Percentiles rank a stretch among this genome's conserved stretches.
phyloP scores from a whole-genome alignment of 2,329 filamentous ascomycete species.

The Trichophyton benhamiae region DNA sequence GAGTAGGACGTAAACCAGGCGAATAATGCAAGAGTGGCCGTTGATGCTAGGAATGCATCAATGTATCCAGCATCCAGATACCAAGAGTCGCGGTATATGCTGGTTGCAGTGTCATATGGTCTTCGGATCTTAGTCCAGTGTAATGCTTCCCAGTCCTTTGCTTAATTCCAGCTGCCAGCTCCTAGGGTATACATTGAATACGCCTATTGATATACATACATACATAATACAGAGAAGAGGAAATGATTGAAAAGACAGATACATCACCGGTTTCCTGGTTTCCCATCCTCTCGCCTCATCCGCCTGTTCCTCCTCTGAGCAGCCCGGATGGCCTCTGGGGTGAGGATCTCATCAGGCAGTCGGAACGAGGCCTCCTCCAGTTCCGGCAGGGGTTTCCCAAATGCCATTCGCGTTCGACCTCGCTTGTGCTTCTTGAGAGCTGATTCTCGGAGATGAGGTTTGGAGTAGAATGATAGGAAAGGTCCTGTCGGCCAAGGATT shows the following conservation, averaged over 20 bases:
- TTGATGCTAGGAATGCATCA: too few species aligned
- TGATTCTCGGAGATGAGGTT: conserved; percentile 65
- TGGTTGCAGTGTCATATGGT: too few species aligned
- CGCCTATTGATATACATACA: too few species aligned
- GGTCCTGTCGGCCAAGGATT: conserved; percentile 37
- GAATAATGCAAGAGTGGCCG: too few species aligned
- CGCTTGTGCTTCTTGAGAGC: conserved; percentile 63
- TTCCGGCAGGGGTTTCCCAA: conserved; percentile 71
- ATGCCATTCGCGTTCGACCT: conserved; percentile 60
- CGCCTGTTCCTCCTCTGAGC: conserved; percentile 29
- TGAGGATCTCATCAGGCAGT: conserved; percentile 51
- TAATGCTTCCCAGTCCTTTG: too few species aligned
- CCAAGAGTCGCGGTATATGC: too few species aligned
- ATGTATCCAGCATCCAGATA: too few species aligned
- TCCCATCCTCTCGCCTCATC: conserved; percentile 21
- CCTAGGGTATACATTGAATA: too few species aligned
- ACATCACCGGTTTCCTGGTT: not conserved
- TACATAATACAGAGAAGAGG: not conserved
- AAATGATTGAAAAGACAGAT: not conserved
- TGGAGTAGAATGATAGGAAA: conserved; percentile 78
- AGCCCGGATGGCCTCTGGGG: conserved; percentile 30
- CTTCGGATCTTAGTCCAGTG: too few species aligned
- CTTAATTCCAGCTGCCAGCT: too few species aligned
- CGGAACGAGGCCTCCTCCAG: conserved; percentile 58
- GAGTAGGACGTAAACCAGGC: too few species aligned